phyloP scores from a whole-genome alignment of 2,329 filamentous ascomycete species.

The Dendrostoma leiphaemia region DNA sequence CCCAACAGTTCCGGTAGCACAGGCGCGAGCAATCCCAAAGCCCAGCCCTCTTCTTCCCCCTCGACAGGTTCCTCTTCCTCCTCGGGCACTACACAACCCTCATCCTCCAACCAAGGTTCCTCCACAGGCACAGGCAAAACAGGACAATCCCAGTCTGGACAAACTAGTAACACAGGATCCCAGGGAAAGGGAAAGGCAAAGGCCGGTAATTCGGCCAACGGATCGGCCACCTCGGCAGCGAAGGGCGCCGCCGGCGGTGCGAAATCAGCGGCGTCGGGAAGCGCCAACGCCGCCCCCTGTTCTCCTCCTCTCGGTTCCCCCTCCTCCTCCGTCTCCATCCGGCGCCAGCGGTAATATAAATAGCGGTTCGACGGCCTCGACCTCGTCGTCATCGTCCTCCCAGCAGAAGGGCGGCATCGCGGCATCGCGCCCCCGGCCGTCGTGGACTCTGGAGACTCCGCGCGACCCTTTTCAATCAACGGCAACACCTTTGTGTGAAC shows the following conservation, averaged over 20 bases:
- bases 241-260: not conserved
- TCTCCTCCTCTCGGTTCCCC: not conserved
- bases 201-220: not conserved
- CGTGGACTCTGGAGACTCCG: slow-evolving; percentile 42
- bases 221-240: no score
- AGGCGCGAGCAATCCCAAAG: not conserved
- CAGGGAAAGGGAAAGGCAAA: not conserved
- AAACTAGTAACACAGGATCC: not conserved
- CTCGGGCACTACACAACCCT: slow-evolving; percentile 7
- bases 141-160: not conserved
- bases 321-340: not conserved
- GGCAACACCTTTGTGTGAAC: slow-evolving; percentile 57
- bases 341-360: slow-evolving; percentile 6
- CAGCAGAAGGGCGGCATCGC: slow-evolving; percentile 25
- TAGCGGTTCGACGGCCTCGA: not conserved
- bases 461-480: slow-evolving; percentile 55
- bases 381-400: slow-evolving; percentile 1
- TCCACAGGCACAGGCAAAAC: not conserved
- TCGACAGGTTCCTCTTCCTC: slow-evolving; percentile 3
- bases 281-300: no score
- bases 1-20: not conserved
- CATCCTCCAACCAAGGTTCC: slow-evolving; percentile 7
- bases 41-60: not conserved
- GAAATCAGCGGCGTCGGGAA: no score
- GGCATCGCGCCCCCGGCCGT: slow-evolving; percentile 52